Evolutionary conservation across 345 rosid species (phyloP).

Genomic region (Salix arbutifolia): DNA sequence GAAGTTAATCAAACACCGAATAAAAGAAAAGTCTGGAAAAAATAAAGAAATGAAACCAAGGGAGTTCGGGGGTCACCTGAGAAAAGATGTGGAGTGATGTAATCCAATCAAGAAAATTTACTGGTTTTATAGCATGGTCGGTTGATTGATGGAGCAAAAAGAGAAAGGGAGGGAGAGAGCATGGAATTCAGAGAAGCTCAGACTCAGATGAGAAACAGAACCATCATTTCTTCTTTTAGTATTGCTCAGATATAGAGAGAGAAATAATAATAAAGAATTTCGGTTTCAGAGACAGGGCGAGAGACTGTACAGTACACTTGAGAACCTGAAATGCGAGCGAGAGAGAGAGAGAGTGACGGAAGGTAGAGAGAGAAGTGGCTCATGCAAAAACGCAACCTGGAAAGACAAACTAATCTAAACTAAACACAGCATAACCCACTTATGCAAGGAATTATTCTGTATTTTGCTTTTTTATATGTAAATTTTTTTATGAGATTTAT

Average conservation of each 20-base stretch:
- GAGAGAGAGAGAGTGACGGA: neutral
- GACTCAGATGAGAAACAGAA: constrained; percentile 4
- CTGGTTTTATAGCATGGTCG: neutral
- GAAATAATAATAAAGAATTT: neutral
- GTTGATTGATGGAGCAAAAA: too few relatives aligned
- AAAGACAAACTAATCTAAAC: neutral
- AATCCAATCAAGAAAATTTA: neutral
- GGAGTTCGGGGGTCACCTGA: neutral
- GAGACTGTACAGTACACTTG: neutral
- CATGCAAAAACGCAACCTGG: neutral
- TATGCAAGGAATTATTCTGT: neutral
- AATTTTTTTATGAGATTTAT: too few relatives aligned
- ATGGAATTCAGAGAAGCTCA: constrained; percentile 4
- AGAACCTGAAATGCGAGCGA: neutral
- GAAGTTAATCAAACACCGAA: neutral
- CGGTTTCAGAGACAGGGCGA: neutral
- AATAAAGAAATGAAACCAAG: neutral
- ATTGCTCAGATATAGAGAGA: neutral
- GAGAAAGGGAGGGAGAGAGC: neutral
- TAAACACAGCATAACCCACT: neutral
- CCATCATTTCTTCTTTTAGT: neutral
- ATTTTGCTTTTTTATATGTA: too few relatives aligned
- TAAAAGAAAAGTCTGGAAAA: neutral
- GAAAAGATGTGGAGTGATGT: neutral
- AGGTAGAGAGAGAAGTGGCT: neutral